Conservation (phyloP, 129 eudicot species). For the Flaveria robusta region DNA sequence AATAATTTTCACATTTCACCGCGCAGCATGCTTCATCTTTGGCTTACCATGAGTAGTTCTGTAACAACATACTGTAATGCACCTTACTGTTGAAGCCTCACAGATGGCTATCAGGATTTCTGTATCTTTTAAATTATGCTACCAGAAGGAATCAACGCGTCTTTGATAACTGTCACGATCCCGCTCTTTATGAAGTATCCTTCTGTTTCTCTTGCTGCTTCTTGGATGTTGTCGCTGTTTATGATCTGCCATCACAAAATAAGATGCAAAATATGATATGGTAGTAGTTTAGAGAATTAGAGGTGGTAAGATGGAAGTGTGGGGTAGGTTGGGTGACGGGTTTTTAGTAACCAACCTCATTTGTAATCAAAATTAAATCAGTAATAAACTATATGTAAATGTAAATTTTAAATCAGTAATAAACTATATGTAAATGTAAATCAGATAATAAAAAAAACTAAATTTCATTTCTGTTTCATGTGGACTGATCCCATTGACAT, state of each 20-base stretch:
- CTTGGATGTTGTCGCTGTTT: conserved; percentile 76
- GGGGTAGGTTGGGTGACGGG: no score
- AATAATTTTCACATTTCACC: conserved; percentile 34
- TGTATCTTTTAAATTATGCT: conserved; percentile 58
- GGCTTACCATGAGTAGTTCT: conserved; percentile 20
- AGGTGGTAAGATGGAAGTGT: neutral
- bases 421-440: neutral
- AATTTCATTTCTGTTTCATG: neutral
- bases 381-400: neutral
- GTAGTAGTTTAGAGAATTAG: neutral
- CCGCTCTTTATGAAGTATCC: conserved; percentile 98
- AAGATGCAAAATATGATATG: neutral
- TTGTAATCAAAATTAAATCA: no score
- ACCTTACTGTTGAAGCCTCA: conserved; percentile 26
- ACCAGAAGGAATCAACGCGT: conserved; percentile 84
- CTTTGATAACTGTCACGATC: conserved; percentile 87
- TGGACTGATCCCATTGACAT: neutral
- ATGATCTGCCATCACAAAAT: conserved; percentile 53
- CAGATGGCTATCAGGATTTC: conserved; percentile 14
- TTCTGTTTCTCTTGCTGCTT: conserved; percentile 97
- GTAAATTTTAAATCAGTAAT: neutral
- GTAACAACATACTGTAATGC: conserved; percentile 19
- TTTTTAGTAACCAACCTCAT: neutral
- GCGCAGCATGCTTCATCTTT: conserved; percentile 13
- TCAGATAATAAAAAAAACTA: neutral